phyloP scores from a whole-genome alignment of 768 basidiomycete genomes.

The Fibroporia radiculosa region DNA sequence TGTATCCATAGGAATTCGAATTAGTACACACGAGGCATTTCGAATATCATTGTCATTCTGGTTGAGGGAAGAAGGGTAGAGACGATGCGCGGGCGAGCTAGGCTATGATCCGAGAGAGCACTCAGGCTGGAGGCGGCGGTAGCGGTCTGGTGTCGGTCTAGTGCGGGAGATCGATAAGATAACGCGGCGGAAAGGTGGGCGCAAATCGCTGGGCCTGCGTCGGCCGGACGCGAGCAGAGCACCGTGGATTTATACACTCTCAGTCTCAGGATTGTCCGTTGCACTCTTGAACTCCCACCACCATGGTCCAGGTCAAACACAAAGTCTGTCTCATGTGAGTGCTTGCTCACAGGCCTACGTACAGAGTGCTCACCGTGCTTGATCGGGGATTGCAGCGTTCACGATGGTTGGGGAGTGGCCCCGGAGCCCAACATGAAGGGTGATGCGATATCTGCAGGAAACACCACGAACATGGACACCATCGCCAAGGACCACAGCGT shows the following conservation, averaged over 20 bases:
- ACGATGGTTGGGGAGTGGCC: slow-evolving; percentile 94
- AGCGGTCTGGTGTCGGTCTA: not conserved
- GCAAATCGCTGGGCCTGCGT: not conserved
- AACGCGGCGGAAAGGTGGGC: not conserved
- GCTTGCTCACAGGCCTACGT: not conserved
- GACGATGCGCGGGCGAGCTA: too few relatives aligned
- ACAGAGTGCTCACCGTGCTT: not conserved
- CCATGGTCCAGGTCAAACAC: slow-evolving; percentile 59
- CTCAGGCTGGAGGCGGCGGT: too few relatives aligned
- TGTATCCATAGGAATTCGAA: too few relatives aligned
- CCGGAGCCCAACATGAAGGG: slow-evolving; percentile 64
- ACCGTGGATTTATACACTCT: too few relatives aligned
- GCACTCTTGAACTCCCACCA: not conserved
- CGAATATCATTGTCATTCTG: too few relatives aligned
- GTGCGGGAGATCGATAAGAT: slow-evolving; percentile 4
- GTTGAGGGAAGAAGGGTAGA: too few relatives aligned
- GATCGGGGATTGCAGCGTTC: slow-evolving; percentile 48
- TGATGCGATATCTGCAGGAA: slow-evolving; percentile 80
- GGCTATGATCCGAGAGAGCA: too few relatives aligned
- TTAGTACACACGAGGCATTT: too few relatives aligned
- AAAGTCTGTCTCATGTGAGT: slow-evolving; percentile 88
- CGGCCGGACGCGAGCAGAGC: too few relatives aligned
- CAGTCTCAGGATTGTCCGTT: not conserved
- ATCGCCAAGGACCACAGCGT: slow-evolving; percentile 72
- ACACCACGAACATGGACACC: slow-evolving; percentile 84